These are phyloP conservation scores for Talaromyces funiculosus DNA, from an alignment of 2,329 filamentous ascomycete genomes.

Conservation along the genomic window DNA sequence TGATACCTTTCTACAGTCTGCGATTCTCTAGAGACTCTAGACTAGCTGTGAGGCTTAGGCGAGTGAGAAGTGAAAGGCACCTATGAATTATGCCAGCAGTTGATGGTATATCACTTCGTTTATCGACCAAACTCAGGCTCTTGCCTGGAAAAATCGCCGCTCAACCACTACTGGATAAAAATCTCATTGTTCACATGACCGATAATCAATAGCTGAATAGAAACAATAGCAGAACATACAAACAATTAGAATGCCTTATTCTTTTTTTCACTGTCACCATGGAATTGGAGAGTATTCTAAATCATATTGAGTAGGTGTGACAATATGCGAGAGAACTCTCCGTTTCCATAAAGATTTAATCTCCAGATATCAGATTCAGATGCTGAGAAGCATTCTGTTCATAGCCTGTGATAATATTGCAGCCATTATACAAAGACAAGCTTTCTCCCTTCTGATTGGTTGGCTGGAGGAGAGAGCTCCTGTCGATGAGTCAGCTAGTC, in stretches of 20 bases:
- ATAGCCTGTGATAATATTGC: neutral
- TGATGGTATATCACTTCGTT: neutral
- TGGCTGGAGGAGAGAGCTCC: neutral
- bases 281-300: too few relatives aligned
- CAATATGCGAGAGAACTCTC: too few relatives aligned
- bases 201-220: neutral
- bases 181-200: neutral
- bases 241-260: too few relatives aligned
- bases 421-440: neutral
- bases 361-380: too few relatives aligned
- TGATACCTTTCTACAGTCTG: constrained; percentile 4
- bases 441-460: neutral
- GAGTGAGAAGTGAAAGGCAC: neutral
- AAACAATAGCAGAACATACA: too few relatives aligned
- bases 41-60: neutral
- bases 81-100: neutral
- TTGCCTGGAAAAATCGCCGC: neutral
- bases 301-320: too few relatives aligned
- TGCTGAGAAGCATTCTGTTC: too few relatives aligned
- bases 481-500: constrained; percentile 12
- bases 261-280: too few relatives aligned
- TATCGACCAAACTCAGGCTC: neutral
- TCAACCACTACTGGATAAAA: neutral
- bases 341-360: too few relatives aligned
- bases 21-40: neutral